These are phyloP conservation scores for Albifimbria verrucaria DNA, from an alignment of 2,329 filamentous ascomycete species.

Conservation along the genomic window DNA sequence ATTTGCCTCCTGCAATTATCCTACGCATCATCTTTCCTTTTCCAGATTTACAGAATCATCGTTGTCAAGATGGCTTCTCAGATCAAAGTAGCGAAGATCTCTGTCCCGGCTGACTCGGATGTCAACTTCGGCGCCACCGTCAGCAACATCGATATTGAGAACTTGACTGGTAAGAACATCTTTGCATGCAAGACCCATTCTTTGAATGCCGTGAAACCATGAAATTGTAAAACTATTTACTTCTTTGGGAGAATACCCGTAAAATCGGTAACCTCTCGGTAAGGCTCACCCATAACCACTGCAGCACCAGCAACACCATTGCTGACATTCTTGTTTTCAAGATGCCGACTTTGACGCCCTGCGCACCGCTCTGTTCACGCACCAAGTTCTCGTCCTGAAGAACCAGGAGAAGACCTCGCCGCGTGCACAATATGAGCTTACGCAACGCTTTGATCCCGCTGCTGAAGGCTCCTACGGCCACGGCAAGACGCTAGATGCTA, in stretches of 20 bases:
- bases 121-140: constrained; percentile 61
- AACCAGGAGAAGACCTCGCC: constrained; percentile 6
- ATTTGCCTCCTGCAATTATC: no score
- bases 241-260: constrained; percentile 50
- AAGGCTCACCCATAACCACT: neutral
- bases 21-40: no score
- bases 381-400: constrained; percentile 8
- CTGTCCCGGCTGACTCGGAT: constrained; percentile 29
- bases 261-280: constrained; percentile 54
- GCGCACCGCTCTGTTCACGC: constrained; percentile 2
- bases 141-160: constrained; percentile 57
- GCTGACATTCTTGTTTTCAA: neutral
- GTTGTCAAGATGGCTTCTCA: constrained; percentile 17
- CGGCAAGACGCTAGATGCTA: constrained; percentile 67
- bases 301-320: neutral
- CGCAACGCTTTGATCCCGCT: constrained; percentile 67
- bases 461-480: constrained; percentile 67
- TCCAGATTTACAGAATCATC: no score
- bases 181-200: neutral
- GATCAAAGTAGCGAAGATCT: constrained; percentile 35
- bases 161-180: constrained; percentile 54
- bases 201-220: constrained; percentile 6
- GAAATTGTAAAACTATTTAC: no score
- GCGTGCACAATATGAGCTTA: constrained; percentile 39
- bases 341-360: constrained; percentile 5